Conservation (phyloP, 2,329 filamentous ascomycete species). For the Fusarium humuli region DNA sequence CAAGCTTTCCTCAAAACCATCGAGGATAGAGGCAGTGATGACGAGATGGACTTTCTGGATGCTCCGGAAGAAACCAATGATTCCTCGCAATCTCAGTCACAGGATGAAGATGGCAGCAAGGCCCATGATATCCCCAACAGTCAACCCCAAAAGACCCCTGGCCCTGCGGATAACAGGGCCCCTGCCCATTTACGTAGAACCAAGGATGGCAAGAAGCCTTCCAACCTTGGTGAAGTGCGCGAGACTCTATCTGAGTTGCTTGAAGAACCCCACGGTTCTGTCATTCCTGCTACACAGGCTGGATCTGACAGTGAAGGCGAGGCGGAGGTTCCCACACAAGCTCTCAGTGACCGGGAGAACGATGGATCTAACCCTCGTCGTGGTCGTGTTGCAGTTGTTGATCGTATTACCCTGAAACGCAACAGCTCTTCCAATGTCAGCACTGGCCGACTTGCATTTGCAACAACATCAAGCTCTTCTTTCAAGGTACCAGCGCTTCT, state of each 20-base stretch:
- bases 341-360: conserved; percentile 64
- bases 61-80: conserved; percentile 52
- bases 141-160: conserved; percentile 59
- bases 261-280: conserved; percentile 70
- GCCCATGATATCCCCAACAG: conserved; percentile 61
- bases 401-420: conserved; percentile 79
- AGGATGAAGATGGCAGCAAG: conserved; percentile 46
- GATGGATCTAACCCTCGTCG: conserved; percentile 53
- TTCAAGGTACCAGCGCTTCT: conserved; percentile 80
- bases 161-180: conserved; percentile 60
- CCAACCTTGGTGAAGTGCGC: conserved; percentile 82
- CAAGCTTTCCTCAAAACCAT: conserved; percentile 91
- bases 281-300: conserved; percentile 59
- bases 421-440: conserved; percentile 54
- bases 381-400: conserved; percentile 65
- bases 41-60: conserved; percentile 81
- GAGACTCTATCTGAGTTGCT: conserved; percentile 86
- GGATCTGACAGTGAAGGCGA: conserved; percentile 58
- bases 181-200: conserved; percentile 73
- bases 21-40: conserved; percentile 81
- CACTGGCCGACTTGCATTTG: conserved; percentile 67
- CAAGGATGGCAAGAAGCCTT: conserved; percentile 72
- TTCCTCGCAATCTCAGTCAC: conserved; percentile 53
- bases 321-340: conserved; percentile 36
- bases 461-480: conserved; percentile 55